Percentiles rank a stretch among this genome's conserved stretches.
Evolutionary conservation across 495 filamentous ascomycete species (phyloP).

Genomic region (Penicillium angulare): DNA sequence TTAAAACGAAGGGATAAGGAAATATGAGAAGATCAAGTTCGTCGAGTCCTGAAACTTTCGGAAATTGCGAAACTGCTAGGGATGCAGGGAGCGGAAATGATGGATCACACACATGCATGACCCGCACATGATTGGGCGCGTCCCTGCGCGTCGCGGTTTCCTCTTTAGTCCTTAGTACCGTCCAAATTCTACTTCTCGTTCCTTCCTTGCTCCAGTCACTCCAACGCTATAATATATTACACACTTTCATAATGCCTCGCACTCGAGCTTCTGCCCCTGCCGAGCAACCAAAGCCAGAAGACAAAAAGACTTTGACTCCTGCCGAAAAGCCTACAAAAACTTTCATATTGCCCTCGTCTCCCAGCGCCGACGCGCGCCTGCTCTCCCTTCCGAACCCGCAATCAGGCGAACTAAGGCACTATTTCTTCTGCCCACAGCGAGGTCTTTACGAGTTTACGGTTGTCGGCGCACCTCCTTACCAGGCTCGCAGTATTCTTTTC

Average conservation of each 20-base stretch:
- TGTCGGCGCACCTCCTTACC: constrained; percentile 56
- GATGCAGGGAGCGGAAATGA: constrained; percentile 18
- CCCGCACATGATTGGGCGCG: constrained; percentile 34
- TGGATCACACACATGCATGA: constrained; percentile 19
- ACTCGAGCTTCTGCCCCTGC: constrained; percentile 34
- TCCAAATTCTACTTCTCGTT: constrained; percentile 1
- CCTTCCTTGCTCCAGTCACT: too few relatives aligned
- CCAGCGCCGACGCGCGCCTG: constrained; percentile 63
- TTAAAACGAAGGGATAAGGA: not conserved
- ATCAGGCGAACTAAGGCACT: constrained; percentile 61
- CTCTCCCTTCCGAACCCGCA: constrained; percentile 79
- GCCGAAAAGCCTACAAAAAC: constrained; percentile 56
- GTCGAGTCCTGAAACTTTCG: not conserved
- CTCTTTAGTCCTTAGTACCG: too few relatives aligned
- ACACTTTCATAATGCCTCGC: constrained; percentile 16
- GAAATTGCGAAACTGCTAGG: constrained; percentile 1
- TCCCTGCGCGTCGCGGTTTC: constrained; percentile 29
- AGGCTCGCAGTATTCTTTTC: constrained; percentile 35
- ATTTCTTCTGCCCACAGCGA: constrained; percentile 72
- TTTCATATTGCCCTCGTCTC: constrained; percentile 75
- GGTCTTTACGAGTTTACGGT: constrained; percentile 88
- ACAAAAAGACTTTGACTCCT: constrained; percentile 14
- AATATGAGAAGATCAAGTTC: not conserved
- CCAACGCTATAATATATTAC: not conserved
- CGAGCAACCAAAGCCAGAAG: constrained; percentile 10